Conservation (phyloP, 805 yeast genomes). For the Millerago galiae region DNA sequence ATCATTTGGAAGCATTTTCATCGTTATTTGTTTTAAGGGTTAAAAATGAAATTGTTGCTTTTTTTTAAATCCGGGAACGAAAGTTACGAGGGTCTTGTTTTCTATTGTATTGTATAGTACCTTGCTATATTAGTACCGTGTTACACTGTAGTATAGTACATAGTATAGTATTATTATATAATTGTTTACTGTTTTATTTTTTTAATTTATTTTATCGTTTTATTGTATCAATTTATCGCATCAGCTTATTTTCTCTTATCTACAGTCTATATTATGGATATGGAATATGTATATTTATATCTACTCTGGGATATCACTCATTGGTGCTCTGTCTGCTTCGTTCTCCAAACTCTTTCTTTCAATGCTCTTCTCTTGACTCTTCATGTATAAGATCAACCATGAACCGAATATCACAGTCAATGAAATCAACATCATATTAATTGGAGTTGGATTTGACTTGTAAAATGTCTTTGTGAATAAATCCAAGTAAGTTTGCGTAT, state of each 20-base stretch:
- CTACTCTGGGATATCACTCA: conserved; percentile 36
- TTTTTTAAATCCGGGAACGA: background rate
- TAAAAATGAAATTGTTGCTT: background rate
- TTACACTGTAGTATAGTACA: no score
- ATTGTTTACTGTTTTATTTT: no score
- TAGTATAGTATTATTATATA: no score
- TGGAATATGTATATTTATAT: background rate
- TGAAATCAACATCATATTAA: conserved; percentile 50
- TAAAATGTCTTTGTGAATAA: conserved; percentile 60
- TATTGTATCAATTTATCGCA: no score
- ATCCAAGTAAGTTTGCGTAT: conserved; percentile 67
- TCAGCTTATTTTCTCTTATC: no score
- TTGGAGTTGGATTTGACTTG: conserved; percentile 73
- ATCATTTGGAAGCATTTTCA: conserved; percentile 25
- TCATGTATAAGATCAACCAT: conserved; percentile 22
- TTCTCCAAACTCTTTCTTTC: conserved; percentile 46
- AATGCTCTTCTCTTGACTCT: conserved; percentile 33
- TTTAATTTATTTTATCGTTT: no score
- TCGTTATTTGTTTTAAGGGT: background rate
- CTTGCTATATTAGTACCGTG: no score
- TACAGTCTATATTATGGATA: no score
- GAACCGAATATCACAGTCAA: conserved; percentile 41
- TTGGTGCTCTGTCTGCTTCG: conserved; percentile 59
- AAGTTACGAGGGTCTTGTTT: no score
- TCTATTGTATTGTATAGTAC: no score